Evolutionary conservation across 805 yeast genomes (phyloP), one percentile per base, ranked within the genome.

Genomic region (Zygotorulaspora chibaensis): DNA sequence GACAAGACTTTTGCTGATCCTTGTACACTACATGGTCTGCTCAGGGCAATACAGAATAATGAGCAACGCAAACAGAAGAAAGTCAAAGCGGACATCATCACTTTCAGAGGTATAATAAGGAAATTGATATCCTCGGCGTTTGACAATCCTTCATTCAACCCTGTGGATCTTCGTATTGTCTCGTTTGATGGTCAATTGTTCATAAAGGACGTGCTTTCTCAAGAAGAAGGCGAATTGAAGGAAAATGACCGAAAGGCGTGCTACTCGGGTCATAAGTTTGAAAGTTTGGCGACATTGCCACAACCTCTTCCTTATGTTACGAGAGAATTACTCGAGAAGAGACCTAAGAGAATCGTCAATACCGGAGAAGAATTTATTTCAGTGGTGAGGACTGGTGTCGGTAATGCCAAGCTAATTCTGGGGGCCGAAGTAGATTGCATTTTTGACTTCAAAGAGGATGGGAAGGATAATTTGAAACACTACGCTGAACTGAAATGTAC

Each of bases 341-440:
- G 98, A 50, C 63, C 69, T 45, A 79, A 77, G 54, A 72, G 73
- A 44, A 66, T 71, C 1, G 89, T 86, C 7, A 81, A 77, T 58
- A 84, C 81, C 59, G 80, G 80, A 39, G 88, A 83, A 56, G 96
- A 91, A 66, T 89, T 80, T 59, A 71, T 84, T 38, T 75, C 87
- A 0, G 83, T 91, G n/a, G 90, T 90, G 5, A 76, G 77, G 55
- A 83, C 96, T 0, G 95, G 96, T 2, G 80, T 91, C 12, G 96
- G 96, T 8, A 75, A 74, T 38, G 75, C 80, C 15, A 78, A 76
- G 51, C 66, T 88, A 36, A 63, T 87, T 5, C 64, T 89, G 37
- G 96, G 89, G 1, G 96, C 96, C 1, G 98, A 93, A 67, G 87
- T 91, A 16, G 98, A 91, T 65, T 84, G 96, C 62, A 83, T 84